A percentile compares a stretch with the other conserved stretches of the same genome.
Conservation (phyloP, 225 moss, liverwort and hornwort genomes). For the Physcomitrium patens region DNA sequence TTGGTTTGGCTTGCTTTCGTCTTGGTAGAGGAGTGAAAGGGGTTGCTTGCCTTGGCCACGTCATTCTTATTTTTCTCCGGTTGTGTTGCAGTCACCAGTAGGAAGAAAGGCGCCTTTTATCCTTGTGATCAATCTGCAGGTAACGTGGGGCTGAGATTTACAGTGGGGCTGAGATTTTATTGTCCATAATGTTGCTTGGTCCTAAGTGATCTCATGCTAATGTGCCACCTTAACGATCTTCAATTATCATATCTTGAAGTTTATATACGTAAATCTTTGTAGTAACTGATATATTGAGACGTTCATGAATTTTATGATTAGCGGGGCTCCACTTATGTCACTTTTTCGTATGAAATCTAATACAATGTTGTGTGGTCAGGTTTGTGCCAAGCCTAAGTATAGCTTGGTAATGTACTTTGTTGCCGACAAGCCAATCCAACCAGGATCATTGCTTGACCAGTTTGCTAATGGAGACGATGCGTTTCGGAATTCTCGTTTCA, state of each 20-base stretch:
- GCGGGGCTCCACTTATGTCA: background rate
- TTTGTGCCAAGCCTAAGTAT: slow-evolving; percentile 69
- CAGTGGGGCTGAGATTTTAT: background rate
- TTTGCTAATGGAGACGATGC: slow-evolving; percentile 83
- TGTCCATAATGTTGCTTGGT: background rate
- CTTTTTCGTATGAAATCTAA: slow-evolving; percentile 8
- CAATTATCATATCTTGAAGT: background rate
- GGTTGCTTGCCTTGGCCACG: slow-evolving; percentile 17
- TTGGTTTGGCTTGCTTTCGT: too few species aligned
- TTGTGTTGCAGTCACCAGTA: slow-evolving; percentile 49
- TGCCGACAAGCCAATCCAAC: slow-evolving; percentile 69
- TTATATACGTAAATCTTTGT: background rate
- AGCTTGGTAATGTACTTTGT: slow-evolving; percentile 73
- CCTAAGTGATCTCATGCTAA: background rate
- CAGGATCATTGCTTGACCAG: slow-evolving; percentile 67
- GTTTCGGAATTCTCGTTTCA: slow-evolving; percentile 75
- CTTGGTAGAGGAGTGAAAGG: background rate
- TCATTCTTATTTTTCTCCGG: slow-evolving; percentile 2
- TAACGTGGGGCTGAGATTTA: slow-evolving; percentile 21
- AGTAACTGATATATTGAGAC: background rate
- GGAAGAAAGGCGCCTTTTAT: slow-evolving; percentile 75
- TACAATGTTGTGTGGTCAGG: slow-evolving; percentile 43
- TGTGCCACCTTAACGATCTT: background rate
- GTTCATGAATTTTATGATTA: background rate
- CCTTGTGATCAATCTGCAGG: slow-evolving; percentile 78